These are phyloP conservation scores for Lagenaria siceraria DNA, from an alignment of 306 rosid genomes.

Conservation along the genomic window DNA sequence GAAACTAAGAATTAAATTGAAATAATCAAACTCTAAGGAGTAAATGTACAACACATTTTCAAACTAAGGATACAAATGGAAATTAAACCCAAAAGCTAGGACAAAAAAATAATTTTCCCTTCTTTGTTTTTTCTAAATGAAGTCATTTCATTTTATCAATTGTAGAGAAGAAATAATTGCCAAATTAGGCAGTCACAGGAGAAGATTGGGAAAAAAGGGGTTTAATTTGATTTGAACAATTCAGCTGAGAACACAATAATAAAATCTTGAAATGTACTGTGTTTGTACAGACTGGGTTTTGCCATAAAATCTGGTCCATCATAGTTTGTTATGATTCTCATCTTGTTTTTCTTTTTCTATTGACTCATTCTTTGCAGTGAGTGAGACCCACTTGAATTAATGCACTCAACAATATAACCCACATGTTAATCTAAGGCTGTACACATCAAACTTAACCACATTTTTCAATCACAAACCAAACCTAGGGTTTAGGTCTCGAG, in stretches of 20 bases:
- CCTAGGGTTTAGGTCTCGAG: neutral
- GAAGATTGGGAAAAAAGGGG: neutral
- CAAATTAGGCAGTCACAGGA: neutral
- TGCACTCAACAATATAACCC: neutral
- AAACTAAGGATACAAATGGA: too few species aligned
- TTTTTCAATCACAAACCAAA: neutral
- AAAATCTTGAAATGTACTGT: neutral
- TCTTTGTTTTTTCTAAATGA: neutral
- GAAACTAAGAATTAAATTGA: too few species aligned
- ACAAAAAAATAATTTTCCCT: neutral
- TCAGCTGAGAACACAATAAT: neutral
- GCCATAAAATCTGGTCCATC: neutral
- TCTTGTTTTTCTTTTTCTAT: neutral
- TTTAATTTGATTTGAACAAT: neutral
- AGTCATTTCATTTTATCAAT: neutral
- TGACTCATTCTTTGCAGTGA: neutral
- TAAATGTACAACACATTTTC: too few species aligned
- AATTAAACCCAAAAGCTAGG: too few species aligned
- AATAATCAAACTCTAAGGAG: too few species aligned
- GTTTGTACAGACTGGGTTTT: neutral
- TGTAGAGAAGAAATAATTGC: neutral
- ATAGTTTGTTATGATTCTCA: constrained; percentile 3
- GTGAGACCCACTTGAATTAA: constrained; percentile 1
- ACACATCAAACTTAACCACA: neutral
- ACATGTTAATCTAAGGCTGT: neutral